Base-by-base conservation (phyloP, 768 basidiomycete species). In the Crucibulum laeve region DNA sequence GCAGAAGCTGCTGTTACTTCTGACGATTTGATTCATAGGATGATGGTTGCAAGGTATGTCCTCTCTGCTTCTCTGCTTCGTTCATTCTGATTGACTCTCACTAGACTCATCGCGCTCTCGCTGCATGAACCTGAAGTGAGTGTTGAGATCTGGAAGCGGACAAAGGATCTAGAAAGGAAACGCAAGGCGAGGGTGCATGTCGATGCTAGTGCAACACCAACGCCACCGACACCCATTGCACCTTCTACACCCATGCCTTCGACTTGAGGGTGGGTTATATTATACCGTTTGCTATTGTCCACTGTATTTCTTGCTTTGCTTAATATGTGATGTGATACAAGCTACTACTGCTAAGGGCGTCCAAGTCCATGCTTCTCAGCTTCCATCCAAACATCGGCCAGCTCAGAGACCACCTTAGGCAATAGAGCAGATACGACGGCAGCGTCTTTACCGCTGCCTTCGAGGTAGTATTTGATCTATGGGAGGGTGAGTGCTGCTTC, bases 381-480 rank as follows among this genome's bases (percentile, higher is more conserved):
- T 56, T 84, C 73, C 61, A 93, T 70, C 91, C 91, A 93, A 13
- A 69, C 67, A 15, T 69, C 61, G 14, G 74, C 73, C 7, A 93
- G 62, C 49, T 86, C 83, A 30, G 64, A 59, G 2, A 87, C 74
- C 0, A 88, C 82, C 32, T 56, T 58, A 3, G 63, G 60, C n/a
- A 93, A 69, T 26, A 79, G 59, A 3, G 49, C 53, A 2, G 63
- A 63, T 3, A 92, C 80, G 0, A 57, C 54, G n/a, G 47, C 48
- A 0, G 64, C 53, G 49, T 86, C 63, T 38, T 59, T 67, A 0
- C 89, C 88, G 38, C 68, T 76, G 8, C 87, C 91, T 66, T 94
- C 91, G 22, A 93, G 67, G 56, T 94, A 94, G 60, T 86, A 91
- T 58, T 94, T 94, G 65, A 92, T 88, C 87, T 74, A 36, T n/a